Evolutionary conservation across 306 rosid species (phyloP).

Genomic region (Quercus mongolica): DNA sequence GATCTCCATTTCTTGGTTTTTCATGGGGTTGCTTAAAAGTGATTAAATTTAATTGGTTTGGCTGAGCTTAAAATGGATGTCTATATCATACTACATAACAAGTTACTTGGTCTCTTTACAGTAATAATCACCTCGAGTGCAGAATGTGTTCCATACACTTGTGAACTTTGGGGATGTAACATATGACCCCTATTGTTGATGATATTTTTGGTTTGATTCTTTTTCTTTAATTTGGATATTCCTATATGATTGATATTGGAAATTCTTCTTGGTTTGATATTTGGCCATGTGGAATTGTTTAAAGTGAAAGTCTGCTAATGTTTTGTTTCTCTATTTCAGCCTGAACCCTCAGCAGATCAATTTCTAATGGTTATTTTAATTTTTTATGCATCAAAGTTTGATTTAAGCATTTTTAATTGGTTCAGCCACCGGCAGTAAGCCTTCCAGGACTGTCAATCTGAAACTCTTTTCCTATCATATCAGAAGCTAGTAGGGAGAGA

Average conservation of each 20-base stretch:
- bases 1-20: slow-evolving; percentile 4
- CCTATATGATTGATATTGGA: neutral
- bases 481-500: neutral
- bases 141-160: neutral
- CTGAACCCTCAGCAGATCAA: neutral
- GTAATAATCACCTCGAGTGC: neutral
- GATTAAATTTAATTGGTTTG: neutral
- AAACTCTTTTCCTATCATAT: neutral
- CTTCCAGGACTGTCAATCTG: slow-evolving; percentile 1
- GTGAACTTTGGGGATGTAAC: neutral
- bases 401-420: neutral
- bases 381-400: neutral
- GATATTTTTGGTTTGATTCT: neutral
- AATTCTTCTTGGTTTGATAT: neutral
- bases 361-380: neutral
- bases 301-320: neutral
- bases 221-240: neutral
- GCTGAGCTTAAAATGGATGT: neutral
- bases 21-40: slow-evolving; percentile 5
- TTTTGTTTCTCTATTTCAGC: slow-evolving; percentile 5
- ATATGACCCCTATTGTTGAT: neutral
- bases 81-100: neutral
- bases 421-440: neutral
- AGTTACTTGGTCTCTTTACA: neutral
- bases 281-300: too few species aligned